Percentiles rank a stretch among this genome's conserved stretches.
Conservation (phyloP, 371 early-diverging fungal species). For the Rhizopus microsporus region DNA sequence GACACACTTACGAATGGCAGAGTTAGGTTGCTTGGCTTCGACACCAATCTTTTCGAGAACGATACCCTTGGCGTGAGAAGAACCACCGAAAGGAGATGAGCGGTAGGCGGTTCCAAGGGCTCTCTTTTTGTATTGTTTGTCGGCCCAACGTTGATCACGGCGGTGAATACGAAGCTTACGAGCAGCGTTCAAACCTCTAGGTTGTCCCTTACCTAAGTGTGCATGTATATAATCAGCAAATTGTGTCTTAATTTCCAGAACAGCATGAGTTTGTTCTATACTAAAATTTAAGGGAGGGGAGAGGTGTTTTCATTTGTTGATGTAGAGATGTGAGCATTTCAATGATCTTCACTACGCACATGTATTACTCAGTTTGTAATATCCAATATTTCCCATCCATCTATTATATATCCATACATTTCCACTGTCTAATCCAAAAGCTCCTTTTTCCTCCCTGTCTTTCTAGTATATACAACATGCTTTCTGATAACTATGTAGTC, state of each 20-base stretch:
- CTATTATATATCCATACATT: too few relatives aligned
- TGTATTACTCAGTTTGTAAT: too few relatives aligned
- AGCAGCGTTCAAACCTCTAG: slow-evolving; percentile 98
- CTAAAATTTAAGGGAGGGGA: too few relatives aligned
- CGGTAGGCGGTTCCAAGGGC: slow-evolving; percentile 98
- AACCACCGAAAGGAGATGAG: slow-evolving; percentile 97
- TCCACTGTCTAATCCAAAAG: too few relatives aligned
- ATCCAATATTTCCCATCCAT: too few relatives aligned
- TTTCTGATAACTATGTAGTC: too few relatives aligned
- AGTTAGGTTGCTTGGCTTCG: slow-evolving; percentile 99
- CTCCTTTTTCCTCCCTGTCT: too few relatives aligned
- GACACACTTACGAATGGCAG: slow-evolving; percentile 99
- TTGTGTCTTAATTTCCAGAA: background rate
- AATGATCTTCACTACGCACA: too few relatives aligned
- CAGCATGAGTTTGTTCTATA: too few relatives aligned
- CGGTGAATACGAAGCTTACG: slow-evolving; percentile 97
- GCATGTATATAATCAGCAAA: background rate
- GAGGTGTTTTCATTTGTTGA: too few relatives aligned
- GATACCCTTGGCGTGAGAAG: slow-evolving; percentile 99
- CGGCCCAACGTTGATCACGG: slow-evolving; percentile 99
- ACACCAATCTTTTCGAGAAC: slow-evolving; percentile 99
- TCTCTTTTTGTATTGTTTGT: slow-evolving; percentile 98
- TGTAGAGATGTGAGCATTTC: too few relatives aligned
- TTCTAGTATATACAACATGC: too few relatives aligned
- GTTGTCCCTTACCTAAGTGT: slow-evolving; percentile 84